Base-by-base conservation (phyloP, 352 stramenopile species). In the Globisporangium echinulatum region DNA sequence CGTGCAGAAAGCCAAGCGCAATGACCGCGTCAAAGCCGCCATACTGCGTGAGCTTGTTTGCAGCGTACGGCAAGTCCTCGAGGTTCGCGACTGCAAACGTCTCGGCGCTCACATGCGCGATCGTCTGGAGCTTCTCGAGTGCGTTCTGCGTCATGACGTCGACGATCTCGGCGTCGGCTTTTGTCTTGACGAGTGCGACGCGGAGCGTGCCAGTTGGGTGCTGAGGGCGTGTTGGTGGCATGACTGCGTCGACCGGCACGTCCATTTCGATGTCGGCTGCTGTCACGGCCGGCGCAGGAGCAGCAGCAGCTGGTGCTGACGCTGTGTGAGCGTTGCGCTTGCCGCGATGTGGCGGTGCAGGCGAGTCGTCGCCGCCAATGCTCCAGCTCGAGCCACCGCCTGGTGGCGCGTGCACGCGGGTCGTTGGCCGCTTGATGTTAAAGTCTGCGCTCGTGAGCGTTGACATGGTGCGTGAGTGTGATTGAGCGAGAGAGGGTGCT, bases 381-480 rank as follows among this genome's bases (percentile, higher is more conserved):
- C 79, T 90, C 79, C 79, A 92, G 71, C 63, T 90, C 55, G 85
- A 91, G 14, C 81, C 80, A n/a, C 85, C 85, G 7, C 85, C 85
- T 0, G 85, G 85, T 9, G 85, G 85, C 10, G 85, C 85, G 61
- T 92, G 81, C 52, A 94, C 79, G 42, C 85, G 85, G 59, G 85
- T 94, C 8, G 79, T 90, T 17, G 85, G 85, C 50, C 85, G 82
- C 72, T 90, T 91, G 56, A 94, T 77, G 60, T 91, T 79, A 58
- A 94, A 88, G 54, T 94, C 85, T 1, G 79, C 68, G 67, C 82
- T 92, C 53, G 85, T 94, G 49, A 94, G 69, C 37, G 85, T 92
- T 67, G 82, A 92, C 85, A 94, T 94, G 25, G 9, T 57, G 8
- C 8, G 5, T 39, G 39, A 51, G 48, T 51, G 10, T 37, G 49